A percentile compares a stretch with the other conserved stretches of the same genome.
Evolutionary conservation across 495 filamentous ascomycete genomes (phyloP).

Genomic region (Cairneyella variabilis): DNA sequence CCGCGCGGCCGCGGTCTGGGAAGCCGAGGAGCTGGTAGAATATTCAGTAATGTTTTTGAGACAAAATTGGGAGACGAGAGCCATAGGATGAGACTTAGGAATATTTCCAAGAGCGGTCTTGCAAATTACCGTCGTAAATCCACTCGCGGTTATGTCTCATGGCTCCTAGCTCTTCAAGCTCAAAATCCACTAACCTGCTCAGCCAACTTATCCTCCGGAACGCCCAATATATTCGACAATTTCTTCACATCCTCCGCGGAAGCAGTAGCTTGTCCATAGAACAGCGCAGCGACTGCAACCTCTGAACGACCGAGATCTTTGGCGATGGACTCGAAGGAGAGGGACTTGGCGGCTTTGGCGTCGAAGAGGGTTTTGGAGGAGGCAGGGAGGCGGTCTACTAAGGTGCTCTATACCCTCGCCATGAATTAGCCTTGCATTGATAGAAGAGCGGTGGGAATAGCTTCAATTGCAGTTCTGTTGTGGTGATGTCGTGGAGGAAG

Average conservation of each 20-base stretch:
- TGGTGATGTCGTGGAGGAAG: background rate
- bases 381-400: slow-evolving; percentile 54
- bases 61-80: no score
- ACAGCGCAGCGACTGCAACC: slow-evolving; percentile 86
- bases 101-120: no score
- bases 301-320: slow-evolving; percentile 76
- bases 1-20: slow-evolving; percentile 77
- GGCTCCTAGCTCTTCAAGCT: no score
- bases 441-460: background rate
- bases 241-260: slow-evolving; percentile 72
- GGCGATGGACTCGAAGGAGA: slow-evolving; percentile 81
- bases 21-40: slow-evolving; percentile 68
- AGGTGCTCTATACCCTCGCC: slow-evolving; percentile 30
- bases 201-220: slow-evolving; percentile 54
- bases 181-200: no score
- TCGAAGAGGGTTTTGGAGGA: slow-evolving; percentile 74
- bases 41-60: no score
- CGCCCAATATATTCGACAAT: slow-evolving; percentile 62
- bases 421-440: background rate
- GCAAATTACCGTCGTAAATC: no score
- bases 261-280: slow-evolving; percentile 89
- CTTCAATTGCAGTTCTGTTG: background rate
- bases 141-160: no score
- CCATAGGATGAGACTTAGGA: no score
- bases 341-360: slow-evolving; percentile 69